Evolutionary conservation across 179 eudicot species (phyloP).

Genomic region (Heliamphora pulchella): DNA sequence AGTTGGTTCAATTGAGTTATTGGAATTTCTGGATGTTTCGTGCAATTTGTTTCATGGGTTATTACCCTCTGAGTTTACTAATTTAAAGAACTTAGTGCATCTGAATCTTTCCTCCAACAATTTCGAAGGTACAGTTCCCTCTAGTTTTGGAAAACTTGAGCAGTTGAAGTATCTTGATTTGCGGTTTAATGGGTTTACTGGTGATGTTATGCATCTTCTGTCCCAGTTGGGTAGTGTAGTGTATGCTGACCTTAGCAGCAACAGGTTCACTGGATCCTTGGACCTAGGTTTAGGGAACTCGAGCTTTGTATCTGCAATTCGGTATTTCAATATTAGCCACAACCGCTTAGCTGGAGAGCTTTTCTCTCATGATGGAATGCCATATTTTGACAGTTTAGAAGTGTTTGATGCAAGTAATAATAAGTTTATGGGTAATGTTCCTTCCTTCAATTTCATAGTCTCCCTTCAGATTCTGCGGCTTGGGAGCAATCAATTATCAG

Average conservation of each 20-base stretch:
- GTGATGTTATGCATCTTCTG: slow-evolving; percentile 21
- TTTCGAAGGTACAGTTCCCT: slow-evolving; percentile 33
- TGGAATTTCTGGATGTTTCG: slow-evolving; percentile 47
- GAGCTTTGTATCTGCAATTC: slow-evolving; percentile 25
- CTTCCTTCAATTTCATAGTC: slow-evolving; percentile 47
- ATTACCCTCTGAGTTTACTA: slow-evolving; percentile 31
- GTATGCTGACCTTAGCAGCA: slow-evolving; percentile 30
- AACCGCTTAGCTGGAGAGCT: slow-evolving; percentile 53
- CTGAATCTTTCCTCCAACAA: slow-evolving; percentile 43
- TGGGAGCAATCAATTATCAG: slow-evolving; percentile 37
- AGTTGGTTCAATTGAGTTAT: slow-evolving; percentile 29
- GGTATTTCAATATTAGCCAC: slow-evolving; percentile 46
- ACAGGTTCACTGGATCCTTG: too few relatives aligned
- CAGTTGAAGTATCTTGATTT: slow-evolving; percentile 43
- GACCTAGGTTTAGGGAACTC: too few relatives aligned
- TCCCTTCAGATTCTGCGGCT: slow-evolving; percentile 50
- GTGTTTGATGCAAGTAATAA: slow-evolving; percentile 58
- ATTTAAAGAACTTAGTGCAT: slow-evolving; percentile 27
- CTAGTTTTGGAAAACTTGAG: slow-evolving; percentile 33
- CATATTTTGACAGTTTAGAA: slow-evolving; percentile 52
- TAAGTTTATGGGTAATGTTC: slow-evolving; percentile 41
- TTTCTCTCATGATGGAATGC: slow-evolving; percentile 52
- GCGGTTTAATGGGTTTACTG: slow-evolving; percentile 37
- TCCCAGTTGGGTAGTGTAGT: slow-evolving; percentile 5
- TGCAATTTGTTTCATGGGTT: slow-evolving; percentile 39